Evolutionary conservation across 2,329 filamentous ascomycete species (phyloP).

Genomic region (Pestalotiopsis sp.): DNA sequence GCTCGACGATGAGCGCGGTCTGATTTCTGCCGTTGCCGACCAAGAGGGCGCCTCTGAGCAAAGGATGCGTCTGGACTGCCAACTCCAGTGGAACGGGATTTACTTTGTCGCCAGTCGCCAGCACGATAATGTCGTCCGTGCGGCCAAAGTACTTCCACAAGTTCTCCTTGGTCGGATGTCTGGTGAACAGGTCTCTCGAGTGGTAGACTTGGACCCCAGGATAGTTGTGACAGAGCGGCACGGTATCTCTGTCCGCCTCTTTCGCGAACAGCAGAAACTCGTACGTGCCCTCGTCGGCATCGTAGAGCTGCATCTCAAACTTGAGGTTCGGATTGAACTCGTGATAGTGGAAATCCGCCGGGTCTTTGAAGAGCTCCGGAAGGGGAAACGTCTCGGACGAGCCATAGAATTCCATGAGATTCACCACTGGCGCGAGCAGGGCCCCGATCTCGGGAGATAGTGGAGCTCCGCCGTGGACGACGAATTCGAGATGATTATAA

Average conservation of each 20-base stretch:
- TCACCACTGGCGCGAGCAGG: not conserved
- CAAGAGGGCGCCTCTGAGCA: conserved; percentile 23
- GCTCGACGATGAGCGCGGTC: conserved; percentile 40
- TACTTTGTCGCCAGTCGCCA: conserved; percentile 47
- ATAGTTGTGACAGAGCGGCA: conserved; percentile 35
- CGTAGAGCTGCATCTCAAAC: conserved; percentile 30
- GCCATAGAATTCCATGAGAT: not conserved
- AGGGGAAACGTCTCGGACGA: not conserved
- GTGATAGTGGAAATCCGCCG: not conserved
- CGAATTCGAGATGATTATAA: not conserved
- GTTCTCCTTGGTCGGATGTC: conserved; percentile 36
- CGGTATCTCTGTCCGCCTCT: conserved; percentile 21
- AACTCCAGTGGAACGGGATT: conserved; percentile 43
- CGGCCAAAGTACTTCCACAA: conserved; percentile 42
- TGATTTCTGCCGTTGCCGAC: conserved; percentile 37
- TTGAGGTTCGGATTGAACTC: conserved; percentile 24
- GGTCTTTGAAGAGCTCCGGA: not conserved
- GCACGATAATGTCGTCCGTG: conserved; percentile 45
- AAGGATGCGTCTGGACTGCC: conserved; percentile 26
- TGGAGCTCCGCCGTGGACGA: not conserved
- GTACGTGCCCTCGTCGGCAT: conserved; percentile 20
- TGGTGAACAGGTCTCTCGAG: conserved; percentile 41
- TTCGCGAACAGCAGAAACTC: conserved; percentile 31
- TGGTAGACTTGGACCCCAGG: conserved; percentile 35
- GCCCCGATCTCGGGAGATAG: not conserved